Conservation (phyloP, 441 rosid genomes). For the Capsella rubella region DNA sequence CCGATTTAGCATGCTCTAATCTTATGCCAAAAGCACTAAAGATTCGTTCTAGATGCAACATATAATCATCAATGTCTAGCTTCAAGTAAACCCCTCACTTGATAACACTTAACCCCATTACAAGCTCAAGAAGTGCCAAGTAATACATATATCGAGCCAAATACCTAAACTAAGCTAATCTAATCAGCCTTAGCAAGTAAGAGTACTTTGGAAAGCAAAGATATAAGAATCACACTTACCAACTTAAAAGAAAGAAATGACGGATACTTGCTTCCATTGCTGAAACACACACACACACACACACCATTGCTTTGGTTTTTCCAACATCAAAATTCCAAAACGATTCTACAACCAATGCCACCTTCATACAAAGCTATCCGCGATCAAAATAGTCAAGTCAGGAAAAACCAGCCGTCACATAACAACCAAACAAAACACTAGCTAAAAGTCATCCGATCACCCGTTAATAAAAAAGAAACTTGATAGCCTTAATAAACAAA, state of each 20-base stretch:
- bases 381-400: constrained; percentile 28
- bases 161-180: background rate
- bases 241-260: background rate
- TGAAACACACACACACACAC: constrained; percentile 1
- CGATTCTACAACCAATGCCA: constrained; percentile 21
- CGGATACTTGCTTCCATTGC: constrained; percentile 3
- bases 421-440: constrained; percentile 33
- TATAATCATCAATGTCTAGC: background rate
- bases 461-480: constrained; percentile 11
- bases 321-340: constrained; percentile 24
- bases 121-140: background rate
- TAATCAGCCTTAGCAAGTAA: background rate
- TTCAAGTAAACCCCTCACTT: background rate
- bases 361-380: constrained; percentile 32
- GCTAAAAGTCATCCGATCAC: constrained; percentile 35
- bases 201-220: background rate
- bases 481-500: constrained; percentile 37
- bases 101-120: background rate
- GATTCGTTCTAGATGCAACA: background rate
- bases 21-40: background rate
- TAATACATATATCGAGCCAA: background rate
- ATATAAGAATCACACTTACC: constrained; percentile 17
- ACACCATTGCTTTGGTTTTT: constrained; percentile 21
- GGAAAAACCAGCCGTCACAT: constrained; percentile 28
- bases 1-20: background rate